A percentile compares a stretch with the other conserved stretches of the same genome.
phyloP scores from a whole-genome alignment of 192 early-diverging fungal genomes.

The Umbelopsis sp. region DNA sequence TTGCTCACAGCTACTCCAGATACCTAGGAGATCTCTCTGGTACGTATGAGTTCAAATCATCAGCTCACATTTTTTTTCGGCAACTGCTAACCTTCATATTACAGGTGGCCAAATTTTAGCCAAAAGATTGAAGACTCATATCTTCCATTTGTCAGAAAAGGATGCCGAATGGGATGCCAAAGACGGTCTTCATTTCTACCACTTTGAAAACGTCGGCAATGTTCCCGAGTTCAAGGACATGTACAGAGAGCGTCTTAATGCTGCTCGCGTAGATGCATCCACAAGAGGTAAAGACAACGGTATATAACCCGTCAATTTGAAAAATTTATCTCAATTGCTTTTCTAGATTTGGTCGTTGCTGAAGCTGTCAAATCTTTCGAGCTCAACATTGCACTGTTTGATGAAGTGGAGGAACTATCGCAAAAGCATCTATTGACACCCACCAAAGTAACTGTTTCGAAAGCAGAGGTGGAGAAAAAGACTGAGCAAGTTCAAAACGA shows the following conservation, averaged over 20 bases:
- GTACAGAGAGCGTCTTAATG: constrained; percentile 54
- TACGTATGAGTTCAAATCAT: not conserved
- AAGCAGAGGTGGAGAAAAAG: not conserved
- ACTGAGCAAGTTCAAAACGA: not conserved
- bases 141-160: constrained; percentile 43
- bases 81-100: not conserved
- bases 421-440: constrained; percentile 21
- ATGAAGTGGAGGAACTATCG: constrained; percentile 32
- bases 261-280: constrained; percentile 39
- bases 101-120: constrained; percentile 57
- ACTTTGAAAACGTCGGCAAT: constrained; percentile 52
- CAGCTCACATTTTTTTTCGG: not conserved
- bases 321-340: constrained; percentile 1
- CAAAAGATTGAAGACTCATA: constrained; percentile 52
- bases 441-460: not conserved
- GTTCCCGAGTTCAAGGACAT: constrained; percentile 50
- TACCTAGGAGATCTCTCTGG: constrained; percentile 59
- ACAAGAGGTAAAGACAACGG: constrained; percentile 27
- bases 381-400: constrained; percentile 42
- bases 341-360: constrained; percentile 30
- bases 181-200: constrained; percentile 52
- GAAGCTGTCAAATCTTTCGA: constrained; percentile 35
- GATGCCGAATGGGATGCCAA: constrained; percentile 40
- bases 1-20: constrained; percentile 59
- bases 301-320: not conserved